Conservation (phyloP, 2,329 filamentous ascomycete genomes). For the Penicillium sp. region DNA sequence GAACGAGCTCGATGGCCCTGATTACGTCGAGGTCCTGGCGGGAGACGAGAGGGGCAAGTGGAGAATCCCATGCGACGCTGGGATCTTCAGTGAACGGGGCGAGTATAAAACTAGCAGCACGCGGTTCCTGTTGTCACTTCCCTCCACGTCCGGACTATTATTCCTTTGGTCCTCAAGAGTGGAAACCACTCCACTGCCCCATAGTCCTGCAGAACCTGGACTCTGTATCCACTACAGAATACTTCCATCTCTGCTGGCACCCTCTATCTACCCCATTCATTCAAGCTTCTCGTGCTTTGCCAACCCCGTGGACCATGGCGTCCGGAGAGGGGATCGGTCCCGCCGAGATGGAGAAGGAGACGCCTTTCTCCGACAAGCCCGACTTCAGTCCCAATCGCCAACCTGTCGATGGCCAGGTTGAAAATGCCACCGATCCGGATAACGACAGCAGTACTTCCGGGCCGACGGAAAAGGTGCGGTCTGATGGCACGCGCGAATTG, state of each 20-base stretch:
- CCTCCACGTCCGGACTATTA: background rate
- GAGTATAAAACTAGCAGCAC: too few species aligned
- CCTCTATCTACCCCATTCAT: too few species aligned
- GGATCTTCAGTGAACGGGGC: background rate
- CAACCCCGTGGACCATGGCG: background rate
- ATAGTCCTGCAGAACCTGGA: background rate
- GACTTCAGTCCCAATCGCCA: background rate
- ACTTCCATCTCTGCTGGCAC: background rate
- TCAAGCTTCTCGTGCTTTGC: too few species aligned
- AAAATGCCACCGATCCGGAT: too few species aligned
- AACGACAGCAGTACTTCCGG: conserved; percentile 1
- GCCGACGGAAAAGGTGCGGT: conserved; percentile 1
- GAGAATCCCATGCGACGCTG: background rate
- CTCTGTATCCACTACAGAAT: background rate
- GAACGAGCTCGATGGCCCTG: background rate
- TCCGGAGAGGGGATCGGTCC: background rate
- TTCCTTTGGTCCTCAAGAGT: background rate
- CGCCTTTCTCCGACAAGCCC: background rate
- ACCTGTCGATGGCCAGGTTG: too few species aligned
- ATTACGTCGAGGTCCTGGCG: background rate
- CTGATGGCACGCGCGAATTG: conserved; percentile 21
- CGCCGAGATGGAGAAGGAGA: background rate
- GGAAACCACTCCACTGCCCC: background rate
- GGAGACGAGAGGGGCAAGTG: background rate
- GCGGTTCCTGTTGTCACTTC: too few species aligned